Conservation (phyloP, 108 stramenopile species). For the Ochromonas danica region DNA sequence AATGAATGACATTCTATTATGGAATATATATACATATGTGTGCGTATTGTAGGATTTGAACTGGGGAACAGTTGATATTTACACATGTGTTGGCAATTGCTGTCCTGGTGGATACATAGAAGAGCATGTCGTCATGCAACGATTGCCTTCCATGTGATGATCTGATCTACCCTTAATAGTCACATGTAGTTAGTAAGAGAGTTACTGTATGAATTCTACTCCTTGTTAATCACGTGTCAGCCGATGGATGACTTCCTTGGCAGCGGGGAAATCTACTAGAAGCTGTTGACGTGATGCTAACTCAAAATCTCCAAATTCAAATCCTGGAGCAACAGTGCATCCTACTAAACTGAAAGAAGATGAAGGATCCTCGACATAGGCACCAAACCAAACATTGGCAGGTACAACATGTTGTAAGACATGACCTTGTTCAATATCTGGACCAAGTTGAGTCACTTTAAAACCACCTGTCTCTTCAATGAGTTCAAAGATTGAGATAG, state of each 20-base stretch:
- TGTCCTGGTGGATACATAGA: not conserved
- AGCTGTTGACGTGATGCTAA: slow-evolving; percentile 18
- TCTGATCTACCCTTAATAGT: no score
- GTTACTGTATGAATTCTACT: not conserved
- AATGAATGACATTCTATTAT: no score
- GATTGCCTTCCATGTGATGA: not conserved
- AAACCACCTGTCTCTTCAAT: not conserved
- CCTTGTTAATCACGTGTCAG: not conserved
- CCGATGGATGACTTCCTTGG: not conserved
- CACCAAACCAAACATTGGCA: slow-evolving; percentile 38
- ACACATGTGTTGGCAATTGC: slow-evolving; percentile 5
- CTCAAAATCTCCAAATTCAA: slow-evolving; percentile 52
- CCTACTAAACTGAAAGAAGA: slow-evolving; percentile 18
- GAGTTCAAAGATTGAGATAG: slow-evolving; percentile 29
- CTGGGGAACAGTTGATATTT: slow-evolving; percentile 21
- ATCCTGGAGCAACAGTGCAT: slow-evolving; percentile 52
- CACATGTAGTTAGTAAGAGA: no score
- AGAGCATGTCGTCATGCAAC: not conserved
- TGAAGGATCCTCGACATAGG: slow-evolving; percentile 1
- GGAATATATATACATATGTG: no score
- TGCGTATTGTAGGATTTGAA: slow-evolving; percentile 9
- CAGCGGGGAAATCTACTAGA: not conserved
- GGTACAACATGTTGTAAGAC: slow-evolving; percentile 32
- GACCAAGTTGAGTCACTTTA: not conserved
- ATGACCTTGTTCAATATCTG: slow-evolving; percentile 4